phyloP scores from a whole-genome alignment of 371 early-diverging fungal species.

The Blakeslea trispora region DNA sequence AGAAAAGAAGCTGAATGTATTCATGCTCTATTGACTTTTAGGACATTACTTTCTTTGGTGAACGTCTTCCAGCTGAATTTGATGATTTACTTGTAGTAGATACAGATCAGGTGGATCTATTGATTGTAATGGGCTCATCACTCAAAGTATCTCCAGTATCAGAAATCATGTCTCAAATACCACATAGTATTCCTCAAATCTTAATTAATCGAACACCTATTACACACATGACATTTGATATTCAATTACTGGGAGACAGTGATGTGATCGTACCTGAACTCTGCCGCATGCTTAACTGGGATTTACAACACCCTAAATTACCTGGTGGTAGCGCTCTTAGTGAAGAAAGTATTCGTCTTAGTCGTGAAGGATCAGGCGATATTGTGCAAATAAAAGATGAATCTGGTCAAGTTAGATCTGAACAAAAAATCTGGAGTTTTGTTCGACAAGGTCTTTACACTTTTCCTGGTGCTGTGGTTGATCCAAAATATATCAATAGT shows the following conservation, averaged over 20 bases:
- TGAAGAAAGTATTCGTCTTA: conserved; percentile 30
- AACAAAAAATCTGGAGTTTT: conserved; percentile 32
- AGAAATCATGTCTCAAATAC: conserved; percentile 83
- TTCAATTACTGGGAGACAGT: conserved; percentile 86
- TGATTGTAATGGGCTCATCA: conserved; percentile 95
- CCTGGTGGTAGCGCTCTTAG: conserved; percentile 55
- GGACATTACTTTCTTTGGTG: conserved; percentile 96
- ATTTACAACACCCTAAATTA: conserved; percentile 53
- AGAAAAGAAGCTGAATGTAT: no score
- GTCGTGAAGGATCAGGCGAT: conserved; percentile 22
- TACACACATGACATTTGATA: conserved; percentile 83
- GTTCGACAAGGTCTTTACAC: conserved; percentile 44
- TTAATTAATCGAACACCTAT: conserved; percentile 91
- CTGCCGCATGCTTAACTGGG: conserved; percentile 77
- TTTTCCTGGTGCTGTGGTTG: conserved; percentile 48
- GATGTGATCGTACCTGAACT: conserved; percentile 85
- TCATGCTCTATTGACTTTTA: conserved; percentile 3
- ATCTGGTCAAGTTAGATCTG: conserved; percentile 10
- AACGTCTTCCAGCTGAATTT: conserved; percentile 81
- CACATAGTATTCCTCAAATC: conserved; percentile 84
- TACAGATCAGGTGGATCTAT: conserved; percentile 74
- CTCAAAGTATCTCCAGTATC: conserved; percentile 95
- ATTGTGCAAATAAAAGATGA: conserved; percentile 13
- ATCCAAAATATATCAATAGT: conserved; percentile 30
- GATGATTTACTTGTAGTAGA: conserved; percentile 73